These are phyloP conservation scores for Yarrowia galli DNA, from an alignment of 1,139 yeast genomes.

Conservation along the genomic window DNA sequence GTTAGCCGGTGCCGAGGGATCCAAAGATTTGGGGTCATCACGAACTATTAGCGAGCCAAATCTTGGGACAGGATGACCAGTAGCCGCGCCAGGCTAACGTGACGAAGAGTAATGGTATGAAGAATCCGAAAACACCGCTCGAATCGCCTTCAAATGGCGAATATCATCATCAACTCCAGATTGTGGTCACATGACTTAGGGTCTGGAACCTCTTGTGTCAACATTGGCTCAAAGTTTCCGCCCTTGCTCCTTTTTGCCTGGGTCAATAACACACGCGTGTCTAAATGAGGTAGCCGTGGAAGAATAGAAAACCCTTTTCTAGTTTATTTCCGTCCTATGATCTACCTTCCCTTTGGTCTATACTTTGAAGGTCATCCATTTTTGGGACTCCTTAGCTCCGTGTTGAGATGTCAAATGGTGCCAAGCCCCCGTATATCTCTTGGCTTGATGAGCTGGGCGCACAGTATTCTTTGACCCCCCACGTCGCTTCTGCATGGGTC, in stretches of 20 bases:
- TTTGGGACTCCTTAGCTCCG: background rate
- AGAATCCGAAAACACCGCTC: background rate
- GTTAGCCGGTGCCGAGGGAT: background rate
- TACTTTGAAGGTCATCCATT: background rate
- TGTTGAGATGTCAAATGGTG: background rate
- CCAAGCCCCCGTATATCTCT: conserved; percentile 14
- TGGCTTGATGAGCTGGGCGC: conserved; percentile 30
- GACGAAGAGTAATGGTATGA: background rate
- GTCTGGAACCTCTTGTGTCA: background rate
- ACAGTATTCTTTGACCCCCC: background rate
- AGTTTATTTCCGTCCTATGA: background rate
- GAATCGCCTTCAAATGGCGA: background rate
- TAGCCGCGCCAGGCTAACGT: background rate
- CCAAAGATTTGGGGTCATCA: background rate
- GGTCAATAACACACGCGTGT: conserved; percentile 6
- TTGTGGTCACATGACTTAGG: background rate
- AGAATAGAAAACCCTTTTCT: background rate
- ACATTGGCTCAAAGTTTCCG: conserved; percentile 18
- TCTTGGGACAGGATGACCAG: background rate
- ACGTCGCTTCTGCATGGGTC: conserved; percentile 24
- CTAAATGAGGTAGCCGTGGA: conserved; percentile 4
- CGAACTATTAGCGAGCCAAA: background rate
- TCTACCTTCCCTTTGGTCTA: background rate
- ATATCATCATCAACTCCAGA: background rate
- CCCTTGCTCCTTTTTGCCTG: conserved; percentile 5